phyloP scores from a whole-genome alignment of 106 monocot genomes.

The Gastrodia elata region DNA sequence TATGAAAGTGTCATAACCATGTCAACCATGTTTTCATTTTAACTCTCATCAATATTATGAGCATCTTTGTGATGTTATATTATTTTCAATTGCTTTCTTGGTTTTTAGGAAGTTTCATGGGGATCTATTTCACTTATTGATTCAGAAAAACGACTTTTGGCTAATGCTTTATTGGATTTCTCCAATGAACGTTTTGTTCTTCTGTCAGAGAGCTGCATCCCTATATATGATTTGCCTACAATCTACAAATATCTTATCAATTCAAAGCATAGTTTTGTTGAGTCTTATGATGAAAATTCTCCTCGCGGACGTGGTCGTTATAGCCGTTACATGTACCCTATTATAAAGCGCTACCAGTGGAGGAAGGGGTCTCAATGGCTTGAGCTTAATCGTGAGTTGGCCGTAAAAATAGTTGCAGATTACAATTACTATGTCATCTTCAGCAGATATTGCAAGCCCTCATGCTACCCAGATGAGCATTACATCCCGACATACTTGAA shows the following conservation, averaged over 20 bases:
- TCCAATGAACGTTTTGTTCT: constrained; percentile 35
- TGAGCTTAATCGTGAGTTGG: constrained; percentile 22
- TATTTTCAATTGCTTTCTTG: not conserved
- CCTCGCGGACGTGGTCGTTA: constrained; percentile 36
- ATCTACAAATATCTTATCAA: constrained; percentile 29
- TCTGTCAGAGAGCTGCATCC: constrained; percentile 41
- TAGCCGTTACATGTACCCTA: constrained; percentile 21
- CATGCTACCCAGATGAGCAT: constrained; percentile 31
- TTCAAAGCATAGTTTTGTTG: constrained; percentile 29
- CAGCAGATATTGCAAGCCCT: constrained; percentile 24
- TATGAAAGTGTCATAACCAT: too few relatives aligned
- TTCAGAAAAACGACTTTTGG: constrained; percentile 36
- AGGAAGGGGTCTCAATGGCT: constrained; percentile 29
- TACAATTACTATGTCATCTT: constrained; percentile 18
- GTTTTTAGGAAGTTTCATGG: constrained; percentile 24
- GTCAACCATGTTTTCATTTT: not conserved
- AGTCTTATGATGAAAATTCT: constrained; percentile 35
- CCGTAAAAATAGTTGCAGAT: constrained; percentile 23
- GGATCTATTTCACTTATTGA: constrained; percentile 32
- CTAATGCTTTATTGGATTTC: constrained; percentile 40
- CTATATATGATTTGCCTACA: constrained; percentile 26
- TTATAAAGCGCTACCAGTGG: constrained; percentile 24
- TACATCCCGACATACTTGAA: constrained; percentile 28
- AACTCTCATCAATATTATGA: not conserved
- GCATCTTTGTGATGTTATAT: not conserved